Conservation (phyloP, 768 basidiomycete genomes). For the Rhizopogon roseolus region DNA sequence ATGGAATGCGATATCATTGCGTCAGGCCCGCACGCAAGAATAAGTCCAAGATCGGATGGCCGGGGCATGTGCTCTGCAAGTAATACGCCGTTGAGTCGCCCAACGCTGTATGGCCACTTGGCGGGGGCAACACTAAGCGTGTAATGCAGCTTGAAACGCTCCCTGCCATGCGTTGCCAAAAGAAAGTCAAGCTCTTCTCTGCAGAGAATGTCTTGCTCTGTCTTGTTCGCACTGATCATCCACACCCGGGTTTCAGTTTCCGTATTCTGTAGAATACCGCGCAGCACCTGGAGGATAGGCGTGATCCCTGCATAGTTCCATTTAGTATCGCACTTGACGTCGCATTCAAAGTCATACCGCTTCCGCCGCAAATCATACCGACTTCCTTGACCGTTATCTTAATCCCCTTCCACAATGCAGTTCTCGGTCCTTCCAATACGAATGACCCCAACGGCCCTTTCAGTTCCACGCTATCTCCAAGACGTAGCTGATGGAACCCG, state of each 20-base stretch:
- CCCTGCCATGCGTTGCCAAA: slow-evolving; percentile 16
- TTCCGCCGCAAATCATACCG: slow-evolving; percentile 56
- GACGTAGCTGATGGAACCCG: slow-evolving; percentile 38
- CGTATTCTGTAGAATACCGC: slow-evolving; percentile 38
- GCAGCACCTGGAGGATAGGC: slow-evolving; percentile 53
- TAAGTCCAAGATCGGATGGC: slow-evolving; percentile 31
- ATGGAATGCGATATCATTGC: slow-evolving; percentile 30
- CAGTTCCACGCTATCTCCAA: slow-evolving; percentile 48
- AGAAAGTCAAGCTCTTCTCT: slow-evolving; percentile 43
- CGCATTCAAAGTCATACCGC: slow-evolving; percentile 28
- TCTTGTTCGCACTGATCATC: slow-evolving; percentile 45
- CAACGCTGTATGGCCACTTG: slow-evolving; percentile 36
- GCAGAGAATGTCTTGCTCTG: slow-evolving; percentile 47
- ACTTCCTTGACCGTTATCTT: slow-evolving; percentile 33
- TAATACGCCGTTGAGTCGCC: slow-evolving; percentile 36
- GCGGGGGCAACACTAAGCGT: slow-evolving; percentile 30
- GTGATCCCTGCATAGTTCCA: slow-evolving; percentile 37
- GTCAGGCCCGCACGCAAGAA: slow-evolving; percentile 49
- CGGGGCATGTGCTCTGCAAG: slow-evolving; percentile 35
- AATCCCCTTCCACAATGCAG: slow-evolving; percentile 31
- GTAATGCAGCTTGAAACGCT: slow-evolving; percentile 38
- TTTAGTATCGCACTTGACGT: background rate
- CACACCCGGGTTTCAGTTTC: slow-evolving; percentile 38
- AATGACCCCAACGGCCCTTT: slow-evolving; percentile 61
- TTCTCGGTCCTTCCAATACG: slow-evolving; percentile 41